Evolutionary conservation across 345 rosid species (phyloP).

Genomic region (Punica granatum): DNA sequence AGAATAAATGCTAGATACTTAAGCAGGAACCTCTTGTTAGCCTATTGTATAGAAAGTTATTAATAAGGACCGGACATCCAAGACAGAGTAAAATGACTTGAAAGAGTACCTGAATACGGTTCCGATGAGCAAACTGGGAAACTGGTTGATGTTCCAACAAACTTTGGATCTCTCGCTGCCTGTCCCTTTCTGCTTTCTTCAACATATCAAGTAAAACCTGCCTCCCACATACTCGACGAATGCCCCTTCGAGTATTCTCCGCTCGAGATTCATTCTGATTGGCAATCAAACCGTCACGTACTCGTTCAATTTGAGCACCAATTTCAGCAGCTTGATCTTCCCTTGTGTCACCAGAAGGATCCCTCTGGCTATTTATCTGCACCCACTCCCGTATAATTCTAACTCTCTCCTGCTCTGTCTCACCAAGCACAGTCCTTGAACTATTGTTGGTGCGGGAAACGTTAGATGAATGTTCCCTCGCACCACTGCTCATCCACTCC

Average conservation of each 20-base stretch:
- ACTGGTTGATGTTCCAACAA: conserved; percentile 64
- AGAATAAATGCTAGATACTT: neutral
- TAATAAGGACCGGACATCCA: neutral
- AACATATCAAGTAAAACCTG: conserved; percentile 85
- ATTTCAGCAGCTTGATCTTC: conserved; percentile 53
- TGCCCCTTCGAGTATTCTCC: conserved; percentile 57
- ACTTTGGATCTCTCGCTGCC: conserved; percentile 67
- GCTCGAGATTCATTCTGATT: conserved; percentile 33
- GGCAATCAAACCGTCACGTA: conserved; percentile 53
- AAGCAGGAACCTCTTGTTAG: neutral
- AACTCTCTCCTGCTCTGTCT: conserved; percentile 90
- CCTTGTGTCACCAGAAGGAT: conserved; percentile 39
- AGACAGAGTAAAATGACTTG: conserved; percentile 2
- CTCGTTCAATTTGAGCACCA: conserved; percentile 60
- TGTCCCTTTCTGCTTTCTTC: conserved; percentile 71
- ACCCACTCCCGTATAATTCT: conserved; percentile 83
- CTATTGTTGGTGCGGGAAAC: conserved; percentile 33
- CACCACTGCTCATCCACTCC: conserved; percentile 73
- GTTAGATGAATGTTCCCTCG: conserved; percentile 39
- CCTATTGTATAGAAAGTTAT: neutral
- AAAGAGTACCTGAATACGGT: conserved; percentile 76
- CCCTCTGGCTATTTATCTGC: conserved; percentile 66
- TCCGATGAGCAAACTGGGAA: conserved; percentile 81
- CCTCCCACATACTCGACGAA: conserved; percentile 80
- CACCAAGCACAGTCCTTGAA: conserved; percentile 73